Conservation (phyloP, 148 eudicot genomes). For the Diospyros kaki region DNA sequence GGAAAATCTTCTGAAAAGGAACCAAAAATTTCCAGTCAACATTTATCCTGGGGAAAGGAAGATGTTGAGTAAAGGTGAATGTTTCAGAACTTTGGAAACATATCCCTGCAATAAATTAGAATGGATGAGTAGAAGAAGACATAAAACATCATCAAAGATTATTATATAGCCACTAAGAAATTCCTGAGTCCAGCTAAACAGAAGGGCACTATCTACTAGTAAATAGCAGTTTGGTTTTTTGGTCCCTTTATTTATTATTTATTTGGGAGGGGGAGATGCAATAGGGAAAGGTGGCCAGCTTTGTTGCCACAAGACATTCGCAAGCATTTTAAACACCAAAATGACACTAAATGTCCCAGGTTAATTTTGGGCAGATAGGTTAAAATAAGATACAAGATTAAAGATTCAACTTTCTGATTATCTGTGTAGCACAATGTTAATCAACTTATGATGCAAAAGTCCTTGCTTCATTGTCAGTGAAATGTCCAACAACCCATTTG, state of each 20-base stretch:
- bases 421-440: background rate
- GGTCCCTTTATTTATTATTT: background rate
- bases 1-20: background rate
- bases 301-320: background rate
- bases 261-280: background rate
- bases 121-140: background rate
- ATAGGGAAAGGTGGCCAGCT: background rate
- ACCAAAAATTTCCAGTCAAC: background rate
- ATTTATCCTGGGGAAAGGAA: background rate
- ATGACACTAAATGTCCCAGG: no score
- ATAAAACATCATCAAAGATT: no score
- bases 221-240: background rate
- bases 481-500: background rate
- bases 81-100: background rate
- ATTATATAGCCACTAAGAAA: background rate
- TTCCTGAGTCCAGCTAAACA: background rate
- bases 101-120: background rate
- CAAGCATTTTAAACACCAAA: background rate
- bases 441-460: background rate
- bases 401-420: no score
- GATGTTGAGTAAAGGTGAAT: background rate
- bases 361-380: no score
- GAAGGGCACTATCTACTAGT: background rate
- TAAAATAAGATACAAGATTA: background rate
- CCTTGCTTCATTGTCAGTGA: background rate